Percentiles rank a stretch among this genome's conserved stretches.
phyloP scores from a whole-genome alignment of 345 rosid species.

The Laguncularia racemosa region DNA sequence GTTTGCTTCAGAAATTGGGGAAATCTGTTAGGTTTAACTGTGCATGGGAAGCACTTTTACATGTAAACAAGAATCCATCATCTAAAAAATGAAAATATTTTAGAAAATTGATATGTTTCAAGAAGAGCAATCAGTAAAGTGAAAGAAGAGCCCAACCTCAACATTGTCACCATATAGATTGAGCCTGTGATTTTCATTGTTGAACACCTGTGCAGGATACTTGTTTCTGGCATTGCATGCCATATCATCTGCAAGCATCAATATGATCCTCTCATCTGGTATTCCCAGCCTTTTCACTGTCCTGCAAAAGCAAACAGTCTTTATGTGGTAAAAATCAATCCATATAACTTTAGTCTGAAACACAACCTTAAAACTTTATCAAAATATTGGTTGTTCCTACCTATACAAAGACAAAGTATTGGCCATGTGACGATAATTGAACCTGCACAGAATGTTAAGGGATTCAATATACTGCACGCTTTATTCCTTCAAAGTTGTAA shows the following conservation, averaged over 20 bases:
- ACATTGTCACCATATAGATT: slow-evolving; percentile 98
- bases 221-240: slow-evolving; percentile 95
- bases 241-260: slow-evolving; percentile 99
- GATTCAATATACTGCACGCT: neutral
- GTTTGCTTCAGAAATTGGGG: too few species aligned
- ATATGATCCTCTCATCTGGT: slow-evolving; percentile 91
- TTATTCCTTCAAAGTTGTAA: neutral
- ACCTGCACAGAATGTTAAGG: slow-evolving; percentile 42
- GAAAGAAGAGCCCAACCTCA: slow-evolving; percentile 45
- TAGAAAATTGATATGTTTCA: neutral
- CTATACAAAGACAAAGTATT: slow-evolving; percentile 89
- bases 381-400: slow-evolving; percentile 20
- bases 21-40: too few species aligned
- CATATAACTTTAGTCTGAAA: neutral
- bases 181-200: slow-evolving; percentile 89
- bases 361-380: too few species aligned
- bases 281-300: slow-evolving; percentile 94
- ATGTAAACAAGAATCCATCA: neutral
- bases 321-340: neutral
- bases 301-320: slow-evolving; percentile 31
- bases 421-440: slow-evolving; percentile 97
- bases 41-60: too few species aligned
- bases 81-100: neutral
- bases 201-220: slow-evolving; percentile 95
- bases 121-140: slow-evolving; percentile 6